Evolutionary conservation across 2,329 filamentous ascomycete species (phyloP), one percentile per base, ranked within the genome.

Genomic region (Davidsoniella virescens): DNA sequence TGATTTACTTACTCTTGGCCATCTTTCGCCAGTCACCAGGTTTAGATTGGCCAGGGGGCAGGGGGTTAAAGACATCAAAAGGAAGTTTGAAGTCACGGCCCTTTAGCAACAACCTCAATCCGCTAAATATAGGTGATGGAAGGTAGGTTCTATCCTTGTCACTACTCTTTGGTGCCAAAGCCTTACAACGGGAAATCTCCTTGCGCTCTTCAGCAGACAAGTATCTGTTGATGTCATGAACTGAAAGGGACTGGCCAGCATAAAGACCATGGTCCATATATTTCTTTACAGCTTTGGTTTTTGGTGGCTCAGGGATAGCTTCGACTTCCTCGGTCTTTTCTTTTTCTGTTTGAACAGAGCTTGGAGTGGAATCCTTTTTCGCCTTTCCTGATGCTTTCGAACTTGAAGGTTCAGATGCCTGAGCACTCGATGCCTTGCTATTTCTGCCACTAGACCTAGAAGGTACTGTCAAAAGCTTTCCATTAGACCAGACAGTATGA

Each of bases 11-110:
- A 93, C 86, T 96, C 65, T 84, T 92, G 55, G 87, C 88, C 57
- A 92, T 82, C 63, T 90, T 90, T 57, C 81, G 80, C 84, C 88
- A 98, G 59, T 94, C 87, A 57, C 93, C 82, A 1, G 90, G 88
- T 65, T 94, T 94, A 20, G 87, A 85, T 61, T 94, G 85, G 46
- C 84, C 87, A 1, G 80, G 78, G 3, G 86, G 83, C 17, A 94
- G 74, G 2, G 90, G 90, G 49, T 87, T 84, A 69, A 90, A 96
- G 44, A 94, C 72, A 61, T 94, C 84, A 60, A 79, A 95, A 0
- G 92, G 92, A 26, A 98, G 69, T 64, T 87, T 87, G 66, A 94
- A 96, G 62, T 93, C 80, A 47, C 84, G 74, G 12, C 82, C 82
- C 53, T 75, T 70, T 49, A 87, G 74, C 52, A 95, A 65, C 49